Evolutionary conservation across 805 yeast species (phyloP).

Genomic region (Lipomyces sp.): DNA sequence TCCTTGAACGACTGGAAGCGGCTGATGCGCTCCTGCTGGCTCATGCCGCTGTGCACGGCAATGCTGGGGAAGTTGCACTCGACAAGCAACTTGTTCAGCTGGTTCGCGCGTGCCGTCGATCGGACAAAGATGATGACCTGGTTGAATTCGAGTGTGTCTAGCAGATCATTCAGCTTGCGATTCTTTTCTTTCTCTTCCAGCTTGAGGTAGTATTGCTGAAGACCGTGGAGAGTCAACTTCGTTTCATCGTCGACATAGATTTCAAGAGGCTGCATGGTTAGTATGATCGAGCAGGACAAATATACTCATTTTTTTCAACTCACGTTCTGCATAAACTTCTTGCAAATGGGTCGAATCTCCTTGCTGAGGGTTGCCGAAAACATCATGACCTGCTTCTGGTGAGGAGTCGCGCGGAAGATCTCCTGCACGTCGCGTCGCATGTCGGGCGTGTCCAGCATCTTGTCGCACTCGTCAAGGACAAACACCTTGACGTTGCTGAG

Average conservation of each 20-base stretch:
- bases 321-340: slow-evolving; percentile 89
- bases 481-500: slow-evolving; percentile 87
- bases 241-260: slow-evolving; percentile 97
- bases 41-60: slow-evolving; percentile 91
- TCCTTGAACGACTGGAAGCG: slow-evolving; percentile 95
- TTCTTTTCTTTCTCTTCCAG: slow-evolving; percentile 89
- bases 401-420: slow-evolving; percentile 95
- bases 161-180: slow-evolving; percentile 83
- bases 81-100: slow-evolving; percentile 80
- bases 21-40: slow-evolving; percentile 97
- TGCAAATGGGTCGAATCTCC: slow-evolving; percentile 94
- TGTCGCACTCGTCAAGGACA: slow-evolving; percentile 97
- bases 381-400: slow-evolving; percentile 99
- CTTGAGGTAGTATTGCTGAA: slow-evolving; percentile 93
- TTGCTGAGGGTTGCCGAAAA: slow-evolving; percentile 93
- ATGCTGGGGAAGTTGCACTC: slow-evolving; percentile 96
- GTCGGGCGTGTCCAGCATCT: slow-evolving; percentile 71
- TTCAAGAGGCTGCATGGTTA: slow-evolving; percentile 62
- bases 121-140: slow-evolving; percentile 96
- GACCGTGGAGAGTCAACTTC: slow-evolving; percentile 94
- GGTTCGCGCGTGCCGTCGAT: slow-evolving; percentile 87
- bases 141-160: slow-evolving; percentile 93
- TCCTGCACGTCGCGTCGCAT: slow-evolving; percentile 99
- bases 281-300: not conserved
- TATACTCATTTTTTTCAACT: not conserved